Evolutionary conservation across 2,329 filamentous ascomycete species (phyloP).

Genomic region (Colletotrichum sojae): DNA sequence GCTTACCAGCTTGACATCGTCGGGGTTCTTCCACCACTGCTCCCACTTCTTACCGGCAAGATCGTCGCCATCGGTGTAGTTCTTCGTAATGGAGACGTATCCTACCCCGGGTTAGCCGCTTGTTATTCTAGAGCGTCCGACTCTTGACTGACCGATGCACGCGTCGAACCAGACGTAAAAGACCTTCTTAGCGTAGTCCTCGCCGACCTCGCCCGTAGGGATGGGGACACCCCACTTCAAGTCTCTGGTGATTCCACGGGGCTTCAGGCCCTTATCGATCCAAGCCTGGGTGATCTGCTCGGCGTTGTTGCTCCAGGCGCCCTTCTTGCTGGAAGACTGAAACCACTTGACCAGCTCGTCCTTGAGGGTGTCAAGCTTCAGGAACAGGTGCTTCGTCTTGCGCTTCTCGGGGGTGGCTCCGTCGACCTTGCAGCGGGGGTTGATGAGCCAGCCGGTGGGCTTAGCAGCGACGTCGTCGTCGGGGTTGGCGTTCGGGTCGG

Average conservation of each 20-base stretch:
- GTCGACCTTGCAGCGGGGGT: constrained; percentile 93
- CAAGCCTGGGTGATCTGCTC: constrained; percentile 83
- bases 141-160: constrained; percentile 29
- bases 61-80: constrained; percentile 76
- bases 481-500: constrained; percentile 50
- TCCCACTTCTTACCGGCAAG: constrained; percentile 79
- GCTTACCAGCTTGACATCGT: constrained; percentile 79
- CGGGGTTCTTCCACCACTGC: constrained; percentile 93
- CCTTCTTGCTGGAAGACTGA: constrained; percentile 78
- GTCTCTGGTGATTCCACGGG: constrained; percentile 91
- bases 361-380: constrained; percentile 89
- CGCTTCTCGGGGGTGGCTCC: constrained; percentile 83
- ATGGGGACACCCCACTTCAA: constrained; percentile 86
- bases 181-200: constrained; percentile 75
- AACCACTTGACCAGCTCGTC: constrained; percentile 84
- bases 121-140: rapidly evolving
- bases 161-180: constrained; percentile 77
- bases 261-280: constrained; percentile 87
- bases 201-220: constrained; percentile 62
- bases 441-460: constrained; percentile 72
- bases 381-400: constrained; percentile 91
- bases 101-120: constrained; percentile 64
- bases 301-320: constrained; percentile 83
- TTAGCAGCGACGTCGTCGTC: constrained; percentile 50
- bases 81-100: constrained; percentile 94